Percentiles rank a stretch among this genome's conserved stretches.
phyloP scores from a whole-genome alignment of 352 stramenopile genomes.

The Globisporangium paddicum region DNA sequence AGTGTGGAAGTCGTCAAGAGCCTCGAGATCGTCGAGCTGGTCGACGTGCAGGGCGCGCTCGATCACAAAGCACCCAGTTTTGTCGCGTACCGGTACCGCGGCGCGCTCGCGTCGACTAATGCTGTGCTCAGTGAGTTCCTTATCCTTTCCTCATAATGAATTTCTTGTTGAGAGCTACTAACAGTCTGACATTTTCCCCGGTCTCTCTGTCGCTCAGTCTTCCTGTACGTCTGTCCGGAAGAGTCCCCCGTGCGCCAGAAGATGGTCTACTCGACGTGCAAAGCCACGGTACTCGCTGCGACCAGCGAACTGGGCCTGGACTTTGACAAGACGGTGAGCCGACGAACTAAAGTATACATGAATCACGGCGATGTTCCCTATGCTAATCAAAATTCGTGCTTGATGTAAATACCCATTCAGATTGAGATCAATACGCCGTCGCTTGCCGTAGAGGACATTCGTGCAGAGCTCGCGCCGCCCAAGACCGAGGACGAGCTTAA shows the following conservation, averaged over 20 bases:
- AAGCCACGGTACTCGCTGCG: conserved; percentile 77
- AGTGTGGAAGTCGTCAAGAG: conserved; percentile 79
- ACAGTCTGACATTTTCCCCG: neutral
- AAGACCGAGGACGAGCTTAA: conserved; percentile 65
- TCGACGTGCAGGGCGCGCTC: conserved; percentile 49
- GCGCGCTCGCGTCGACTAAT: conserved; percentile 24
- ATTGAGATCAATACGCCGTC: conserved; percentile 72
- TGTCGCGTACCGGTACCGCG: conserved; percentile 68
- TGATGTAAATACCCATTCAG: too few species aligned
- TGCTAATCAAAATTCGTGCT: neutral
- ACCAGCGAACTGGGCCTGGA: conserved; percentile 54
- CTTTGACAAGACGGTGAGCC: conserved; percentile 61
- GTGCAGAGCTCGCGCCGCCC: conserved; percentile 39
- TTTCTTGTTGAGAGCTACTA: too few species aligned
- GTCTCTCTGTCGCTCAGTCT: conserved; percentile 36
- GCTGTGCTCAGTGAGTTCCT: conserved; percentile 36
- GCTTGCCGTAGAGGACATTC: conserved; percentile 62
- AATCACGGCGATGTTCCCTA: neutral
- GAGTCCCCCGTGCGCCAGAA: conserved; percentile 81
- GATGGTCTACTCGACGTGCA: conserved; percentile 91
- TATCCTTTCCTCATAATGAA: too few species aligned
- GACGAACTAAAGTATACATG: neutral
- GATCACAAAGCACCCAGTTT: conserved; percentile 72
- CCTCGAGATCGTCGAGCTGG: conserved; percentile 65
- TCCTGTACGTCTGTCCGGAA: conserved; percentile 90